Evolutionary conservation across 805 yeast species (phyloP).

Genomic region (Starmerella potacharoeniae): DNA sequence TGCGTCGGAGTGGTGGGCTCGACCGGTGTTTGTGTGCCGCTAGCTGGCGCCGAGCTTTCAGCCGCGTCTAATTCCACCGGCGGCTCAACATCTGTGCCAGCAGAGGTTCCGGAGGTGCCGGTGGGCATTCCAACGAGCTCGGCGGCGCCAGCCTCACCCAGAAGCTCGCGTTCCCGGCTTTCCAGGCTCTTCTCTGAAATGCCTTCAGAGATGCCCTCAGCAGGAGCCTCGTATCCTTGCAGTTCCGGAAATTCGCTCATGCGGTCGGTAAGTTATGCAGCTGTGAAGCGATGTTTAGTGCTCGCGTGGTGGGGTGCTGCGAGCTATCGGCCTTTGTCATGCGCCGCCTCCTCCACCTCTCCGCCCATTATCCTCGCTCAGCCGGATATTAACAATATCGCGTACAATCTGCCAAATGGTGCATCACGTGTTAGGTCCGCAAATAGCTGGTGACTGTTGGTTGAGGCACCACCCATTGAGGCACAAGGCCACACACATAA

Average conservation of each 20-base stretch:
- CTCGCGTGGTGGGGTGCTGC: background rate
- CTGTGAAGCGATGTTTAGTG: background rate
- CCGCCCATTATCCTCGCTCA: background rate
- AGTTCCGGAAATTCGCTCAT: conserved; percentile 57
- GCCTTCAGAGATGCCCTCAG: conserved; percentile 13
- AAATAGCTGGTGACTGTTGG: too few relatives aligned
- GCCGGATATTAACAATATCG: too few relatives aligned
- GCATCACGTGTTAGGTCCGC: too few relatives aligned
- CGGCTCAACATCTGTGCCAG: conserved; percentile 8
- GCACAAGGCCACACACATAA: background rate
- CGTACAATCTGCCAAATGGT: too few relatives aligned
- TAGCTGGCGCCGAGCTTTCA: conserved; percentile 2
- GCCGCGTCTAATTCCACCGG: background rate
- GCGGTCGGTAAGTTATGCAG: background rate
- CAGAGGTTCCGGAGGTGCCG: conserved; percentile 11
- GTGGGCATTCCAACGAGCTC: conserved; percentile 21
- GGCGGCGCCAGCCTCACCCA: conserved; percentile 35
- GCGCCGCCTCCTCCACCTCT: background rate
- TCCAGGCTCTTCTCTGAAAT: conserved; percentile 30
- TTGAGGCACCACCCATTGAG: background rate
- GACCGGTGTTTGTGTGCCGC: conserved; percentile 12
- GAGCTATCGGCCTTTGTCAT: background rate
- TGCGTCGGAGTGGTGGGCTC: conserved; percentile 22
- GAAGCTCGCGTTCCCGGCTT: conserved; percentile 33
- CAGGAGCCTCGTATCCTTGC: conserved; percentile 33